Base-by-base conservation (phyloP, 1,284 basidiomycete species). In the Schizophyllum commune region DNA sequence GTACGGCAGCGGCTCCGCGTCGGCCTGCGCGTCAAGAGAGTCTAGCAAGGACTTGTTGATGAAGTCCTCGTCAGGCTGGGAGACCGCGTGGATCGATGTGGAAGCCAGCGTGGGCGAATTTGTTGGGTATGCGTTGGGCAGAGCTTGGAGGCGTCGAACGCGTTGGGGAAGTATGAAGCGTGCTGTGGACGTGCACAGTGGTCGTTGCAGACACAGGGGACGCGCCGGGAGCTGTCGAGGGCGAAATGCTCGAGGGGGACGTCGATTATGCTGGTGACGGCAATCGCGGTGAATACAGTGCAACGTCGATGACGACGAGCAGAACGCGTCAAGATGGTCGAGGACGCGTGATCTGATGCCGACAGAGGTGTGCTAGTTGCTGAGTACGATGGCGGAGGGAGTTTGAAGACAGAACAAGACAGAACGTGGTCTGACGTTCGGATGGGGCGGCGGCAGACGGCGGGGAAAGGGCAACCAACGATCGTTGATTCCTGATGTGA, bases 41-140 rank as follows among this genome's bases (percentile, higher is more conserved):
- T 88, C 89, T 66, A 92, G 76, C 62, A 92, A 80, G 60, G 89
- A 91, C 70, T 85, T 85, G 76, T 91, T 91, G 71, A 92, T 90
- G 68, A 85, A 85, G 74, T 88, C 89, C 81, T 91, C 89, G 83
- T 89, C 89, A 62, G 72, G 68, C 75, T 75, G 65, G 74, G 75
- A 53, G 68, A 67, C 51, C 69, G 70, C 71, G 73, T 69, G 69
- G 71, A 61, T 61, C 69, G 70, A 61, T 68, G 66, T 52, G 71
- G 71, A 60, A 72, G 73, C 63, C 53, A 55, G 53, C 19, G 19
- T 55, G 53, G 39, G 39, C 39, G 39, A 47, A 47, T 47, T 13
- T 47, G 39, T 11, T 17, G 39, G 39, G 39, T 47, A 47, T 47
- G 39, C 17, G 39, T 47, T 47, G 39, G 17, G 39, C 17, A 17